Evolutionary conservation across 2,329 filamentous ascomycete species (phyloP).

Genomic region (Monascus ruber): DNA sequence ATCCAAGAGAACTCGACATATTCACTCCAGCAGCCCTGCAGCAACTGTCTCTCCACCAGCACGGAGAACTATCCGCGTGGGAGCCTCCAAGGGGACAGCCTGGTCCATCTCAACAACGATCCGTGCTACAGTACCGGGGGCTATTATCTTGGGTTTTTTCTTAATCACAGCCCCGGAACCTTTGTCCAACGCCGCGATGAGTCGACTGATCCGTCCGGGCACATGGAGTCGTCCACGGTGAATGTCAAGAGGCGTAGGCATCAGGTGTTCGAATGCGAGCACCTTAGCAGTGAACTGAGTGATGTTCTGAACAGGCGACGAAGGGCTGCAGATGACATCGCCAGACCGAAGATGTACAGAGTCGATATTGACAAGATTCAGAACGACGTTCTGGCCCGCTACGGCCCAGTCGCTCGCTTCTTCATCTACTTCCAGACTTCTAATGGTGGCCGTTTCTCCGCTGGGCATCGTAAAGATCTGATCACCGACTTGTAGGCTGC

Average conservation of each 20-base stretch:
- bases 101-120: conserved; percentile 63
- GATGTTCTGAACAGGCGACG: conserved; percentile 56
- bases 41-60: conserved; percentile 75
- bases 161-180: conserved; percentile 61
- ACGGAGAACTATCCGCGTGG: conserved; percentile 69
- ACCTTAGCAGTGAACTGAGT: conserved; percentile 71
- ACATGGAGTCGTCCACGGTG: conserved; percentile 75
- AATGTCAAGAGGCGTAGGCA: conserved; percentile 81
- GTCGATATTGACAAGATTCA: conserved; percentile 81
- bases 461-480: conserved; percentile 68
- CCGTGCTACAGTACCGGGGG: conserved; percentile 65
- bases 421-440: conserved; percentile 66
- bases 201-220: conserved; percentile 58
- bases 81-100: conserved; percentile 68
- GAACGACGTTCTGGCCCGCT: conserved; percentile 73
- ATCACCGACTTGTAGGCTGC: conserved; percentile 76
- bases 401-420: conserved; percentile 76
- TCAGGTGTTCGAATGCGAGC: conserved; percentile 77
- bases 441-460: conserved; percentile 68
- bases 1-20: neutral
- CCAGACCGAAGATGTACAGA: conserved; percentile 69
- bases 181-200: conserved; percentile 70
- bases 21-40: conserved; percentile 68
- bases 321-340: conserved; percentile 69
- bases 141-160: conserved; percentile 75